Percentiles rank a stretch among this genome's conserved stretches.
phyloP scores from a whole-genome alignment of 2,329 filamentous ascomycete genomes.

The Stachybotrys elegans region DNA sequence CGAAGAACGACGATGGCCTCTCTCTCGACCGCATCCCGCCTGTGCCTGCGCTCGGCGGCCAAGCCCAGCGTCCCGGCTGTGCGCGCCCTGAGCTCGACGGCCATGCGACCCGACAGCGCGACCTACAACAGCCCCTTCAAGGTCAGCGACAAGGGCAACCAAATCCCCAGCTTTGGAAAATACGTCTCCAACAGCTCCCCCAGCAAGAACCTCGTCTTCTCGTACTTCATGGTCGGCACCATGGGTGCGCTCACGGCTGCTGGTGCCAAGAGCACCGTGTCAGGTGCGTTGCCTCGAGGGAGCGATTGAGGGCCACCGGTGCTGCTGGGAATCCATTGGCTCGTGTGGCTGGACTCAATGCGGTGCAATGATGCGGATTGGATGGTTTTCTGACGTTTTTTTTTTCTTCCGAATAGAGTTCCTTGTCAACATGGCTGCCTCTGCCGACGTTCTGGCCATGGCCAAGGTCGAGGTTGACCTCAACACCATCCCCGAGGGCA shows the following conservation, averaged over 20 bases:
- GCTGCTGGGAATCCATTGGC: constrained; percentile 25
- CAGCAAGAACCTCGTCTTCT: constrained; percentile 78
- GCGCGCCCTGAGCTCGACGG: constrained; percentile 53
- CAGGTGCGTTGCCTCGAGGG: constrained; percentile 61
- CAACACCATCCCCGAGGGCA: constrained; percentile 89
- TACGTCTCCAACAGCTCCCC: constrained; percentile 70
- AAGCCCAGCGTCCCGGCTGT: constrained; percentile 34
- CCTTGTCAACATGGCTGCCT: constrained; percentile 99
- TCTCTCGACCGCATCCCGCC: constrained; percentile 63
- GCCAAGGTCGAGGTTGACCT: constrained; percentile 99
- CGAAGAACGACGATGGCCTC: constrained; percentile 52
- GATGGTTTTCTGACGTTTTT: constrained; percentile 22
- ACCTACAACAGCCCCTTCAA: constrained; percentile 62
- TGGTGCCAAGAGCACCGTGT: constrained; percentile 95
- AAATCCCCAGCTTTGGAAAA: constrained; percentile 84
- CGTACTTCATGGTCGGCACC: constrained; percentile 97
- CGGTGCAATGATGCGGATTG: constrained; percentile 1
- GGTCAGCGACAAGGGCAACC: constrained; percentile 52
- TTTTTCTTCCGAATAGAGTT: constrained; percentile 82
- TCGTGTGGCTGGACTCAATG: constrained; percentile 6
- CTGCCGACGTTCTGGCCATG: constrained; percentile 96
- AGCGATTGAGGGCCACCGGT: neutral
- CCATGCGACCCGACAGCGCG: constrained; percentile 41
- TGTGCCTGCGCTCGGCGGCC: constrained; percentile 58
- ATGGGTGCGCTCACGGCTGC: constrained; percentile 89